Conservation (phyloP, 768 basidiomycete species). For the Hirschioporus abietinus region DNA sequence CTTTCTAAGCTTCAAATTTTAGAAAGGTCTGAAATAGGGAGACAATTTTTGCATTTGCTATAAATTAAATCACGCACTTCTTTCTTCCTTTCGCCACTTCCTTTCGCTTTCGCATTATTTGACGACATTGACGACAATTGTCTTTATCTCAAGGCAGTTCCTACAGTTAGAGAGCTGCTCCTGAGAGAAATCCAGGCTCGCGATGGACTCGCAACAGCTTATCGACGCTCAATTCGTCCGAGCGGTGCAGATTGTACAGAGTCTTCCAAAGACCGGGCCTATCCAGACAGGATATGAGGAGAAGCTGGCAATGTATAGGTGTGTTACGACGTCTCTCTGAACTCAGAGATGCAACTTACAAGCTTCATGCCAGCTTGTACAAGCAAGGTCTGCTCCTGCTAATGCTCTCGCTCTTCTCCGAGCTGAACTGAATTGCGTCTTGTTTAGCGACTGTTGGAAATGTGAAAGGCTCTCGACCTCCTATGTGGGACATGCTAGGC, state of each 20-base stretch:
- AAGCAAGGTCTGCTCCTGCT: constrained; percentile 69
- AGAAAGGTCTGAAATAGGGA: background rate
- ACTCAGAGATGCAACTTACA: background rate
- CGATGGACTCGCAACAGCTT: constrained; percentile 59
- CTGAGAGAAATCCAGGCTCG: background rate
- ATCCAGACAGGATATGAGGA: constrained; percentile 96
- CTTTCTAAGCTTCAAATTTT: background rate
- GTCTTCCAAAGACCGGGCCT: constrained; percentile 88
- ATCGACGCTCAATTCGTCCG: constrained; percentile 87
- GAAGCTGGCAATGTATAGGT: constrained; percentile 92
- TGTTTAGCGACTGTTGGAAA: constrained; percentile 82
- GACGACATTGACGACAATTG: background rate
- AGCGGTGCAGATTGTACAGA: constrained; percentile 91
- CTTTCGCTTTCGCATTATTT: background rate
- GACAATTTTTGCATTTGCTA: background rate
- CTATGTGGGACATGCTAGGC: constrained; percentile 87
- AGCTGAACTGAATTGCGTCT: constrained; percentile 1
- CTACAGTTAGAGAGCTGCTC: background rate
- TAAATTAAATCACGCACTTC: background rate
- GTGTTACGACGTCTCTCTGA: constrained; percentile 15
- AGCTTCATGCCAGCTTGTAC: constrained; percentile 55
- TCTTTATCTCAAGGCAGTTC: background rate
- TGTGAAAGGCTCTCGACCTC: constrained; percentile 71
- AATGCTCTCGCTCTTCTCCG: constrained; percentile 2
- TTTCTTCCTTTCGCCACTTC: background rate